Base-by-base conservation (phyloP, 2,329 filamentous ascomycete genomes). In the Colletotrichum tofieldiae region DNA sequence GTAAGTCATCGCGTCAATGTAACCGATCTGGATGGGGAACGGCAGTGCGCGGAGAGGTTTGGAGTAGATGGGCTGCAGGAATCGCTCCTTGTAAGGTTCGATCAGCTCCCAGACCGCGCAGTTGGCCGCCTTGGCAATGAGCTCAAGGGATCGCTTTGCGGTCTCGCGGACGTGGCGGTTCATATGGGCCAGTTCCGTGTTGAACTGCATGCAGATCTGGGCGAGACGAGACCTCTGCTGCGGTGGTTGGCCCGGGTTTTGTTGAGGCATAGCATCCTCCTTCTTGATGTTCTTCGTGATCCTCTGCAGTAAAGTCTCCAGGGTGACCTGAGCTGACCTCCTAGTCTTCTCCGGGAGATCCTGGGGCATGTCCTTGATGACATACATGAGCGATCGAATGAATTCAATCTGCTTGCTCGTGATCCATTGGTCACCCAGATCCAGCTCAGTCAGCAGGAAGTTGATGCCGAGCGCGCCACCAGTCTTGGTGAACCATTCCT, bases 401-500 rank as follows among this genome's bases (percentile, higher is more conserved):
- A 98, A 95, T 71, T 98, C 95, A 65, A 93, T 90, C 79, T 98
- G 95, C 76, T 94, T 93, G 16, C 92, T 89, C 26, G 90, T 87
- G 43, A 99, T 87, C 94, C 96, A 99, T 1, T 86, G 81, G 77
- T 97, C 93, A 52, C 94, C 94, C 58, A 99, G 87, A 65, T 96
- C 92, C 67, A 98, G 86, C 76, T 96, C 93, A 2, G 94, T 96
- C 41, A 96, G 92, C 70, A 99, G 85, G 68, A 97, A 92, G 78
- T 94, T 93, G 77, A 99, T 98, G 67, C 97, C 97, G 26, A 96
- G 85, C 65, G 93, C 95, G 49, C 96, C 96, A 60, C 96, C 96
- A 47, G 95, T 93, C 83, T 99, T 99, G 64, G 95, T 95, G 79
- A 98, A 99, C 96, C 97, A 99, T 78, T 99, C 96, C 80, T 99